These are phyloP conservation scores for Gomphus sp. DNA, from an alignment of 1,284 basidiomycete species.

Conservation along the genomic window DNA sequence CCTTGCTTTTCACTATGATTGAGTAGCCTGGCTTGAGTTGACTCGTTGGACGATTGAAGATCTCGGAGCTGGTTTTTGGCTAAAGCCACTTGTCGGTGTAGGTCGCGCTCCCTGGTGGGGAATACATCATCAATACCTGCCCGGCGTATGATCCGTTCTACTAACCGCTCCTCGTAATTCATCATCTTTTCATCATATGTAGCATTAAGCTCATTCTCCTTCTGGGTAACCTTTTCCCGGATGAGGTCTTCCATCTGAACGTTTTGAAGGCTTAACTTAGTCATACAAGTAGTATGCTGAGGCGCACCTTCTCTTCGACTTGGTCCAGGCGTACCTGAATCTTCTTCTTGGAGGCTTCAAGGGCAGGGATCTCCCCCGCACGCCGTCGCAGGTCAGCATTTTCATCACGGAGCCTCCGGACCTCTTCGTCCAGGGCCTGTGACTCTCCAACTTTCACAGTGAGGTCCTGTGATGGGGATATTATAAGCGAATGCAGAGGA, in stretches of 20 bases:
- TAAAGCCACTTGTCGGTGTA: conserved; percentile 79
- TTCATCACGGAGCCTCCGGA: conserved; percentile 66
- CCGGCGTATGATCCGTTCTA: conserved; percentile 13
- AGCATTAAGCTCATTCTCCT: conserved; percentile 92
- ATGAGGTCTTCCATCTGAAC: conserved; percentile 84
- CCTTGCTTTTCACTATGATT: conserved; percentile 86
- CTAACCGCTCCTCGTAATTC: conserved; percentile 88
- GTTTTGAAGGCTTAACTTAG: conserved; percentile 10
- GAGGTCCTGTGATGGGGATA: conserved; percentile 55
- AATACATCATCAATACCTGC: neutral
- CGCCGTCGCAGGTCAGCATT: conserved; percentile 70
- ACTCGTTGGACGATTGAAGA: conserved; percentile 84
- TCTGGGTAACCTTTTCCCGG: conserved; percentile 75
- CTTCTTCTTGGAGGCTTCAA: conserved; percentile 72
- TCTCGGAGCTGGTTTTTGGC: conserved; percentile 85
- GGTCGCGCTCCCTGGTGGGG: conserved; percentile 73
- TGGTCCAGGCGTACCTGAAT: conserved; percentile 65
- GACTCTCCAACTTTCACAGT: conserved; percentile 82
- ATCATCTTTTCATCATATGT: conserved; percentile 92
- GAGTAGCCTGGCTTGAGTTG: conserved; percentile 83
- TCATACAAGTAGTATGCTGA: neutral
- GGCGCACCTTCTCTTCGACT: conserved; percentile 72
- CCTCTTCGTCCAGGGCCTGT: conserved; percentile 61
- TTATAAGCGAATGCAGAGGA: neutral
- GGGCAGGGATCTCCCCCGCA: conserved; percentile 50